Evolutionary conservation across 129 eudicot species (phyloP).

Genomic region (Solidago caesia): DNA sequence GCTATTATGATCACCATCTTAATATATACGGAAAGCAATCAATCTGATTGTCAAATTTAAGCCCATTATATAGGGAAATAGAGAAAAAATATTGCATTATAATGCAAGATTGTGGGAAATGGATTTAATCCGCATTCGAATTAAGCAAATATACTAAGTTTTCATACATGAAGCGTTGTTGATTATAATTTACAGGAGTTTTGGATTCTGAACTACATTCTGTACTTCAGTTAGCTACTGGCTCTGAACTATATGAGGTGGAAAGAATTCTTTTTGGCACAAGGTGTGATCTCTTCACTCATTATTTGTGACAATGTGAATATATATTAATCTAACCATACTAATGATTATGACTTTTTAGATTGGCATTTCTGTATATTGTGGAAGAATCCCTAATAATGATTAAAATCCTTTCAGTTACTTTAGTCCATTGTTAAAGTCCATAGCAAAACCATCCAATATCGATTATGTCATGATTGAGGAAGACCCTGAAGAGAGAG

Average conservation of each 20-base stretch:
- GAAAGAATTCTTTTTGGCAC: slow-evolving; percentile 83
- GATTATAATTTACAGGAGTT: slow-evolving; percentile 39
- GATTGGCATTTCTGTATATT: background rate
- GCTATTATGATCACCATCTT: no score
- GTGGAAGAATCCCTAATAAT: slow-evolving; percentile 6
- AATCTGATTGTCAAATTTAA: no score
- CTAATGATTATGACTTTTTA: background rate
- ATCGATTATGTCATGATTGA: slow-evolving; percentile 73
- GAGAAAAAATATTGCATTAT: no score
- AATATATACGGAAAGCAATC: no score
- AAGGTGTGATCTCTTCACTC: slow-evolving; percentile 46
- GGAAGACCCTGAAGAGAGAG: slow-evolving; percentile 86
- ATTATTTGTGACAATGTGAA: slow-evolving; percentile 10
- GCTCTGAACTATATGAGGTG: slow-evolving; percentile 79
- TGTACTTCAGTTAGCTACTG: slow-evolving; percentile 91
- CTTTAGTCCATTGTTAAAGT: slow-evolving; percentile 91
- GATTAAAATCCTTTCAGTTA: slow-evolving; percentile 46
- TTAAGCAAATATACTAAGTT: no score
- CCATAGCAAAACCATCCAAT: slow-evolving; percentile 52
- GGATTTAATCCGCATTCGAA: no score
- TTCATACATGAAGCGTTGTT: background rate
- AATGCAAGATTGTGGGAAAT: no score
- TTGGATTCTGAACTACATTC: slow-evolving; percentile 70
- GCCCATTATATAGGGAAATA: no score
- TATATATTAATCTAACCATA: background rate